A percentile compares a stretch with the other conserved stretches of the same genome.
These are phyloP conservation scores for Citrus glauca DNA, from an alignment of 345 rosid species.

Conservation along the genomic window DNA sequence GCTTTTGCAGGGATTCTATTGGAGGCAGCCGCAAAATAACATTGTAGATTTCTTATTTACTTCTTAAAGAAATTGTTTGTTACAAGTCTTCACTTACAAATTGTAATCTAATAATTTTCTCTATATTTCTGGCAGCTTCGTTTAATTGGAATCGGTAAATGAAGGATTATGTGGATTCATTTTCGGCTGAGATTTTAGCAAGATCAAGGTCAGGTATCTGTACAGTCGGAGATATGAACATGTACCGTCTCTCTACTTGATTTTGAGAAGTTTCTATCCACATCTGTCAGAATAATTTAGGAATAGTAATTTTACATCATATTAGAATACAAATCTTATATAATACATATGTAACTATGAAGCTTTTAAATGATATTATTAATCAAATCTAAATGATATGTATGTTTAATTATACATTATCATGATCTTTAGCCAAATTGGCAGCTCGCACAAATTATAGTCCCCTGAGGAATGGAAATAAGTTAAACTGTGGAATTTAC, in stretches of 20 bases:
- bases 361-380: not conserved
- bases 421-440: not conserved
- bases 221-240: not conserved
- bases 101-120: not conserved
- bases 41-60: constrained; percentile 35
- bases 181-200: not conserved
- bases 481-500: too few species aligned
- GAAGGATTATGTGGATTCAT: not conserved
- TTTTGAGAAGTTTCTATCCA: not conserved
- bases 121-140: constrained; percentile 32
- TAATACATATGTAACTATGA: not conserved
- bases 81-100: not conserved
- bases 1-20: constrained; percentile 73
- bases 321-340: not conserved
- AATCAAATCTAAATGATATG: not conserved
- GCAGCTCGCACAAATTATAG: not conserved
- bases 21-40: constrained; percentile 67
- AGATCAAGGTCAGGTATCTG: not conserved
- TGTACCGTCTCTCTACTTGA: not conserved
- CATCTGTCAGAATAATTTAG: not conserved
- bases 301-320: not conserved
- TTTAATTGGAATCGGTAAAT: constrained; percentile 41
- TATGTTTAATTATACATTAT: not conserved
- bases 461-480: not conserved
- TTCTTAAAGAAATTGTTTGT: not conserved